phyloP scores from a whole-genome alignment of 345 rosid species.

The Physaria fendleri region DNA sequence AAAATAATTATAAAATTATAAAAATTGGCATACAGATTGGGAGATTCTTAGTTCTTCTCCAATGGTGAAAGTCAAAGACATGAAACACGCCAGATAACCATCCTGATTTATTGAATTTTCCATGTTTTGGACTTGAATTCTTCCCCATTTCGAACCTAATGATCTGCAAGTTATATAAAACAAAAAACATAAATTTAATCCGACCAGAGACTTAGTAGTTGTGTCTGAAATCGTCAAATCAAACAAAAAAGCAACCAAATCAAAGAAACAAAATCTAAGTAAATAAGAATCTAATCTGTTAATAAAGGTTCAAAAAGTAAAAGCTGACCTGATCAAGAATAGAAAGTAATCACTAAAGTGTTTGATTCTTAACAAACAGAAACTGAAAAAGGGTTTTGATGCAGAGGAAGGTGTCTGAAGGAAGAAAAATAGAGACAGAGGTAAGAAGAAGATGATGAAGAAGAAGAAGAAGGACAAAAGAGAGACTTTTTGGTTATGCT shows the following conservation, averaged over 20 bases:
- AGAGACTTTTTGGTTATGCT: slow-evolving; percentile 14
- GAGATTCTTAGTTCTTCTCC: slow-evolving; percentile 34
- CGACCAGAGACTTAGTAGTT: slow-evolving; percentile 17
- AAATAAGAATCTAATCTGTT: not conserved
- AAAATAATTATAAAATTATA: not conserved
- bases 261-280: not conserved
- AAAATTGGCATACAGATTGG: slow-evolving; percentile 21
- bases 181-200: not conserved
- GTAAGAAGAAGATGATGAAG: slow-evolving; percentile 25
- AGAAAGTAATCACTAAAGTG: not conserved
- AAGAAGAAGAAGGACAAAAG: slow-evolving; percentile 11
- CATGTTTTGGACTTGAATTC: slow-evolving; percentile 29
- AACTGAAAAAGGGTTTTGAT: not conserved
- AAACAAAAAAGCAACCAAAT: not conserved
- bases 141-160: slow-evolving; percentile 37
- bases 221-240: slow-evolving; percentile 17
- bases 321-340: slow-evolving; percentile 20
- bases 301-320: not conserved
- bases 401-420: not conserved
- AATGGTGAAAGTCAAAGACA: slow-evolving; percentile 48
- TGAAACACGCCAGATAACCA: slow-evolving; percentile 57
- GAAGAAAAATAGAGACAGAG: slow-evolving; percentile 6
- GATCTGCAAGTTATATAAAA: not conserved
- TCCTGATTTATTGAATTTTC: slow-evolving; percentile 39
- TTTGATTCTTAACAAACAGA: not conserved